phyloP scores from a whole-genome alignment of 2,329 filamentous ascomycete genomes.

The Arthrobotrys pseudoclavata region DNA sequence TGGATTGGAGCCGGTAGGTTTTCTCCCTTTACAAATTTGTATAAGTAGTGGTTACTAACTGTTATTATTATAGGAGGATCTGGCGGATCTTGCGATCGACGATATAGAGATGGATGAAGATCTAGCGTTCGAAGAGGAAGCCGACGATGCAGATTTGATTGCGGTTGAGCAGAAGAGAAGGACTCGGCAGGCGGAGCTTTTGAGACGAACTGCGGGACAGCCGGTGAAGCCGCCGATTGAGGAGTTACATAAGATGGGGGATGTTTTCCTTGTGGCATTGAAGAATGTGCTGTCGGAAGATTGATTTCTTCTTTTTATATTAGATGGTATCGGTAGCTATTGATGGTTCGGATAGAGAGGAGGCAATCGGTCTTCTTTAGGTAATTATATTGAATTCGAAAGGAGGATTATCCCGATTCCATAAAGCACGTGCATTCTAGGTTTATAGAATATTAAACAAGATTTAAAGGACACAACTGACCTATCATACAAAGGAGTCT shows the following conservation, averaged over 20 bases:
- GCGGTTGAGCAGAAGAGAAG: constrained; percentile 84
- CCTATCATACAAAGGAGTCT: neutral
- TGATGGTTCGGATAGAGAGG: neutral
- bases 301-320: neutral
- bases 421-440: neutral
- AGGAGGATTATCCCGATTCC: neutral
- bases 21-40: constrained; percentile 9
- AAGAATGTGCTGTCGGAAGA: constrained; percentile 83
- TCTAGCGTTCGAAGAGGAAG: constrained; percentile 75
- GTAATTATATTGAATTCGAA: neutral
- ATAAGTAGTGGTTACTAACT: constrained; percentile 55
- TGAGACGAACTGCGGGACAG: constrained; percentile 85
- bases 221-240: constrained; percentile 82
- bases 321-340: neutral
- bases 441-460: neutral
- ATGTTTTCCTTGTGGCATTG: constrained; percentile 85
- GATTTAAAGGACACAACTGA: neutral
- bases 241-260: constrained; percentile 83
- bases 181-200: constrained; percentile 80
- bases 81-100: constrained; percentile 86
- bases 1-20: constrained; percentile 80
- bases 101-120: constrained; percentile 76
- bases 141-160: constrained; percentile 88
- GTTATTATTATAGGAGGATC: constrained; percentile 72
- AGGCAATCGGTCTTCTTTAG: neutral